A percentile compares a stretch with the other conserved stretches of the same genome.
Conservation (phyloP, 345 rosid species). For the Syzygium grande region DNA sequence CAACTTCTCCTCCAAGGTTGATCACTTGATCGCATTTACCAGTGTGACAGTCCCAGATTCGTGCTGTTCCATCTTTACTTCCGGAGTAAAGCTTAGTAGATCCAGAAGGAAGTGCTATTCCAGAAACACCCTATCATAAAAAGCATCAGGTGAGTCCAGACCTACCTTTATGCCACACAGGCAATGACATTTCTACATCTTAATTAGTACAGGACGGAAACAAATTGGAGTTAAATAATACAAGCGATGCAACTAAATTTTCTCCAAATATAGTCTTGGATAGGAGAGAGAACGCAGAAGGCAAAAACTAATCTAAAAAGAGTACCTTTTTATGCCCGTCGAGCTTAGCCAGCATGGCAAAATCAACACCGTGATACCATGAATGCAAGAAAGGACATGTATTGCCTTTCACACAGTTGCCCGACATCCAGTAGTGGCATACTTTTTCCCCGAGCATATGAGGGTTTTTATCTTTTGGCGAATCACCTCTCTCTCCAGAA, state of each 20-base stretch:
- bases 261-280: neutral
- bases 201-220: neutral
- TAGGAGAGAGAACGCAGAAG: neutral
- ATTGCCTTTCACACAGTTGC: conserved; percentile 18
- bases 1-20: too few relatives aligned
- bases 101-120: too few relatives aligned
- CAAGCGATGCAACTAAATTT: neutral
- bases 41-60: too few relatives aligned
- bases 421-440: conserved; percentile 16
- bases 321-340: conserved; percentile 23
- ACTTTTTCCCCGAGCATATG: neutral
- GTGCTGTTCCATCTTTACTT: too few relatives aligned
- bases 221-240: neutral
- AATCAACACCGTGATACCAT: conserved; percentile 17
- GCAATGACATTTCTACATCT: neutral
- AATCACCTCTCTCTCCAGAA: neutral
- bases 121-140: too few relatives aligned
- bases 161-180: neutral
- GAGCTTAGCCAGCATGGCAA: conserved; percentile 22
- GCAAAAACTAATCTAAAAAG: neutral
- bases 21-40: too few relatives aligned
- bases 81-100: too few relatives aligned
- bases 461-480: neutral
- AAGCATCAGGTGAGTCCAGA: neutral
- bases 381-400: conserved; percentile 18